phyloP scores from a whole-genome alignment of 139 green algal genomes.

The Eudorina sp. region DNA sequence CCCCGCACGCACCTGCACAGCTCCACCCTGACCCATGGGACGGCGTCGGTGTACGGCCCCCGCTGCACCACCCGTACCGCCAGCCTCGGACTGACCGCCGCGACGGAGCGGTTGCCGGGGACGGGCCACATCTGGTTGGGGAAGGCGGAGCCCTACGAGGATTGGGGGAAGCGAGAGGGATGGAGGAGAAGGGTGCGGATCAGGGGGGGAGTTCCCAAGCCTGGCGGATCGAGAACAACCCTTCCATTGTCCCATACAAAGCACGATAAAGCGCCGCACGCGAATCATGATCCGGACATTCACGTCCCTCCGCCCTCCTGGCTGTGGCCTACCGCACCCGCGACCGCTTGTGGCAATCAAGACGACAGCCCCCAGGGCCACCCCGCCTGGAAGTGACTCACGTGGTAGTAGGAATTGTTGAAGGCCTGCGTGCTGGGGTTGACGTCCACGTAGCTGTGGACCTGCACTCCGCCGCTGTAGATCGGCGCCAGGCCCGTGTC shows the following conservation, averaged over 20 bases:
- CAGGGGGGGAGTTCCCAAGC: no score
- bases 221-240: no score
- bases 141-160: background rate
- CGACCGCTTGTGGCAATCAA: no score
- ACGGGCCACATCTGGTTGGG: background rate
- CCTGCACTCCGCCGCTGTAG: background rate
- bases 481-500: background rate
- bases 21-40: background rate
- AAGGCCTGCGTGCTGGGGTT: no score
- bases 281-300: no score
- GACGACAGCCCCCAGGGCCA: no score
- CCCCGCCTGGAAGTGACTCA: no score
- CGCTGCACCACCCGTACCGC: background rate
- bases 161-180: background rate
- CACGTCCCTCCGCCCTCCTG: no score
- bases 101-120: background rate
- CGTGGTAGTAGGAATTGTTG: no score
- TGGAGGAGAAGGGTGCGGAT: background rate
- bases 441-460: background rate
- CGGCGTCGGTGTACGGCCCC: background rate
- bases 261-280: no score
- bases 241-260: no score
- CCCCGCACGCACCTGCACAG: slow-evolving; percentile 21
- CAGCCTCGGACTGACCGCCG: background rate
- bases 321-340: no score